Evolutionary conservation across 2,329 filamentous ascomycete species (phyloP), one percentile per base, ranked within the genome.

Genomic region (Penicillium sp.): DNA sequence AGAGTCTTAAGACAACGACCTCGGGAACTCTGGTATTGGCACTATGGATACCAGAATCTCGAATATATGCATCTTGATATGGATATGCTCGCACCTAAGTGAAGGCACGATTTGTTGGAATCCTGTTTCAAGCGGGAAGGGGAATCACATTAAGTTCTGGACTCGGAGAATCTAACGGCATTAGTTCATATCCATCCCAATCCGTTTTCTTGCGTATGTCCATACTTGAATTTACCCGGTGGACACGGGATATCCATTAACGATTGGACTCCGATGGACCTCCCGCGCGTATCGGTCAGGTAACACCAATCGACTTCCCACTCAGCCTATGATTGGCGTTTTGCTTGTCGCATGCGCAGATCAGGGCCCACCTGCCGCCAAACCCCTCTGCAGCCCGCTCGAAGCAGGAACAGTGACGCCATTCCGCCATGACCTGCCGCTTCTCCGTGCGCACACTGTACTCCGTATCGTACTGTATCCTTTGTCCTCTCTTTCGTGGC

Each of bases 331-430:
- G 47, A 57, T 55, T 55, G 52, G 52, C 27, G 9, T 4, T 18
- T 27, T 8, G 5, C 6, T 39, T 39, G 47, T 48, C 50, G 45
- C 49, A 53, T 40, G 42, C 43, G 56, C 49, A 55, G 58, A 61
- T 61, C 58, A 58, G 57, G 58, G 58, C 57, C 51, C 57, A 53
- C 49, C 44, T 40, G 47, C 47, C 46, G 49, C 53, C 42, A 53
- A 54, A 52, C 45, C 27, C 51, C 47, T 52, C 58, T 61, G 59
- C 59, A 60, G 47, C 24, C 54, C 53, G 56, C 59, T 47, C 53
- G 50, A 61, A 59, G 42, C 51, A 60, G 59, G 56, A 49, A 55
- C 49, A 44, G 52, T 61, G 59, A 61, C 58, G 57, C 53, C 59
- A 61, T 61, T 24, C 29, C n/a, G 50, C 58, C 49, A 59, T 59